These are phyloP conservation scores for Melanopsichium pennsylvanicum DNA, from an alignment of 1,284 basidiomycete species.

Conservation along the genomic window DNA sequence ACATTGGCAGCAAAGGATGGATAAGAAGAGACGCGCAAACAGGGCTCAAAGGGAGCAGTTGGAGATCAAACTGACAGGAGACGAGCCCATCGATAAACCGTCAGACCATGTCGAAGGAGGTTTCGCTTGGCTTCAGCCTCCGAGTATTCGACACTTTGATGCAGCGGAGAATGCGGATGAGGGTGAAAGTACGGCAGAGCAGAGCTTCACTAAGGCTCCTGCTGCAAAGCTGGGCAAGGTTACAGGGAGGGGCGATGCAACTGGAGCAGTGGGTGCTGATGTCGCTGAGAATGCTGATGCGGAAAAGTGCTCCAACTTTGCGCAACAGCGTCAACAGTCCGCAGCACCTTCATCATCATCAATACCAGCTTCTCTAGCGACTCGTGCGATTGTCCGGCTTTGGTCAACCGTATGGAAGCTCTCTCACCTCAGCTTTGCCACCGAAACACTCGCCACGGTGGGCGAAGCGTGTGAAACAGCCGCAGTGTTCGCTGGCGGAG, in stretches of 20 bases:
- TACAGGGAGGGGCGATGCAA: constrained; percentile 30
- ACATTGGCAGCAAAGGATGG: constrained; percentile 22
- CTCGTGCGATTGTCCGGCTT: not conserved
- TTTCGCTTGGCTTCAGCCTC: constrained; percentile 23
- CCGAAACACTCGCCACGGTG: constrained; percentile 20
- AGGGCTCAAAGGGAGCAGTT: constrained; percentile 1
- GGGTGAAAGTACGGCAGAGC: constrained; percentile 10
- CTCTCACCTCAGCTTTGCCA: constrained; percentile 6
- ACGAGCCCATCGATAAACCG: constrained; percentile 12
- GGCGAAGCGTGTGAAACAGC: constrained; percentile 54
- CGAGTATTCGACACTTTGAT: constrained; percentile 20
- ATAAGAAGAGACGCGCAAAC: not conserved
- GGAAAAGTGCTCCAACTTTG: not conserved
- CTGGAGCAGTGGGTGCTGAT: constrained; percentile 23
- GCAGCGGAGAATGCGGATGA: not conserved
- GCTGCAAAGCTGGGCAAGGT: constrained; percentile 21
- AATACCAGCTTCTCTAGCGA: not conserved
- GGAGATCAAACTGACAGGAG: constrained; percentile 14
- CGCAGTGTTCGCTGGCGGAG: constrained; percentile 44
- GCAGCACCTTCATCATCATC: not conserved
- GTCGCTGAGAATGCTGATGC: constrained; percentile 14
- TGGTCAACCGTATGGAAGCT: constrained; percentile 5
- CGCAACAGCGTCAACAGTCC: not conserved
- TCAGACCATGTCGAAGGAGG: constrained; percentile 12
- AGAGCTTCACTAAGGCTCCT: constrained; percentile 1